Evolutionary conservation across 2,329 filamentous ascomycete species (phyloP), one percentile per base, ranked within the genome.

Genomic region (Botrytis byssoidea): DNA sequence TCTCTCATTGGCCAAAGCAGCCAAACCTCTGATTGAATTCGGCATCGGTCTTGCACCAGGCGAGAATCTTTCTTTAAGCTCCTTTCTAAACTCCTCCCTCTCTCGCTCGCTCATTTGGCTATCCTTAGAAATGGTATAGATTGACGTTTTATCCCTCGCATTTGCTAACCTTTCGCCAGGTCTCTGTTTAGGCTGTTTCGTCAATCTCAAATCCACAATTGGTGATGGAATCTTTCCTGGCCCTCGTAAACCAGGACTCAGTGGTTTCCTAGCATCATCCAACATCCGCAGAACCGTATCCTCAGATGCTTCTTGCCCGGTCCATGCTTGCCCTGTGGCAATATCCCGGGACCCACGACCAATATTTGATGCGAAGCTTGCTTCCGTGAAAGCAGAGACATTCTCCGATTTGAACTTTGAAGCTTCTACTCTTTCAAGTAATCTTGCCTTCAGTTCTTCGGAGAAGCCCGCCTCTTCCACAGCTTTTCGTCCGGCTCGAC

Each of bases 231-330:
- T 83, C 1, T 83, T 82, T 63, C 84, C 83, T 22, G 83, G 81
- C 37, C 85, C 85, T 51, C 88, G 83, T 4, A 87, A 78, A 0
- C 82, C 84, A 6, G 85, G 85, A 22, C 81, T 83, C 67, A 97
- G 84, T 0, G 92, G 92, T 79, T 94, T 94, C 74, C 89, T 89
- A 40, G 93, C 88, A 80, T 97, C 94, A 73, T 93, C 88, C 18
- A 96, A 83, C 92, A 98, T 98, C 46, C 96, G 90, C 67, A 97
- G 84, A 35, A 94, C 90, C 0, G 92, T 87, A 81, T 98, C 94
- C 77, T 91, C 88, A 1, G 91, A 83, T 8, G 85, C 85, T 83
- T 98, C 96, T 20, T 88, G 85, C 3, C 95, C 96, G 0, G 88
- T 90, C 96, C 96, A 99, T 1, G 92, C 87, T 73, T 87, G 83